Evolutionary conservation across 1,284 basidiomycete genomes (phyloP).

Genomic region (Coniferiporia weirii): DNA sequence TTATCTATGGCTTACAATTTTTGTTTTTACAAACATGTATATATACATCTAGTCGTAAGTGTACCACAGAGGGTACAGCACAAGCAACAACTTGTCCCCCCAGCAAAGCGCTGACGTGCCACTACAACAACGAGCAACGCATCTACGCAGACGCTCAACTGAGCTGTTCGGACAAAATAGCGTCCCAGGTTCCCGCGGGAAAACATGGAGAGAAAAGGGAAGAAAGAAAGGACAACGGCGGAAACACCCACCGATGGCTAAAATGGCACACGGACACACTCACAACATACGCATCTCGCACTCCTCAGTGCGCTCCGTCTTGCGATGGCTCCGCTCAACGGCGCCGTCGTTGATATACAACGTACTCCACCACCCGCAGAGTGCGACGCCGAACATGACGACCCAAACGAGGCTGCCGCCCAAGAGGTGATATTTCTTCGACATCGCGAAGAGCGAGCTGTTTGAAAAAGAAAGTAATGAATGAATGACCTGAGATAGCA

Average conservation of each 20-base stretch:
- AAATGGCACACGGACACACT: neutral
- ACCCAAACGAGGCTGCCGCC: constrained; percentile 17
- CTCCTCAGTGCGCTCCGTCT: constrained; percentile 8
- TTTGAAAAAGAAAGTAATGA: neutral
- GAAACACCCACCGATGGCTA: neutral
- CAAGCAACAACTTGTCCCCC: too few relatives aligned
- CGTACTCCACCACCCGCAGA: constrained; percentile 17
- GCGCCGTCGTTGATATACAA: constrained; percentile 12
- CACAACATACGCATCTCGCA: constrained; percentile 16
- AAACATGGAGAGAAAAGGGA: neutral
- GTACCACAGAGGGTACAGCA: too few relatives aligned
- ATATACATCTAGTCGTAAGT: too few relatives aligned
- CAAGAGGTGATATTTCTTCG: constrained; percentile 13
- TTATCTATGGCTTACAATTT: too few relatives aligned
- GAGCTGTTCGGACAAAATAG: too few relatives aligned
- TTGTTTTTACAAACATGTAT: too few relatives aligned
- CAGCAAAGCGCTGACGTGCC: too few relatives aligned
- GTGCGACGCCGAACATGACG: constrained; percentile 15
- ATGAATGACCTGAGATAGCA: neutral
- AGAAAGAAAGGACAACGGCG: neutral
- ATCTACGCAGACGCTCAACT: too few relatives aligned
- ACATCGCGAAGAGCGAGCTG: constrained; percentile 19
- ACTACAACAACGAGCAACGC: too few relatives aligned
- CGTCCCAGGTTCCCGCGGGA: too few relatives aligned
- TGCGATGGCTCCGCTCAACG: neutral